Evolutionary conservation across 2,329 filamentous ascomycete species (phyloP), one percentile per base, ranked within the genome.

Genomic region (Coniochaeta hoffmannii): DNA sequence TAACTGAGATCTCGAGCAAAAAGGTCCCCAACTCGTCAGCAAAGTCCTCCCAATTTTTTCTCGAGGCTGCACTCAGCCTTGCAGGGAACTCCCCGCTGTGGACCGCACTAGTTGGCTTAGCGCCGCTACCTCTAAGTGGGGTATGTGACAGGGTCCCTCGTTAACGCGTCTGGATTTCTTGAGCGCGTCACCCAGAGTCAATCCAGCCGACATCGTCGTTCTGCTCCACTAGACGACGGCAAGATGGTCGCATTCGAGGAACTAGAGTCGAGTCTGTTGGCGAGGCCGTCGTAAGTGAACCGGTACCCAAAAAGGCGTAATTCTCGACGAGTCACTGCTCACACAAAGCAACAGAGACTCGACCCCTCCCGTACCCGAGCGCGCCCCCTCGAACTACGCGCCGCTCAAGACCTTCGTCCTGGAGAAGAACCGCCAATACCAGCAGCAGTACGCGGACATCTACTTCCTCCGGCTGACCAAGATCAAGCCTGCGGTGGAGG

Each of bases 361-460:
- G 56, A 63, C 67, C 41, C 69, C 58, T 10, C 62, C 70, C 31
- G 64, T 69, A 14, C 71, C 81, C 22, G 73, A 82, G 51, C 85
- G 74, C 70, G 50, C 62, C 76, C 61, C 65, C 44, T 79, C 79
- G 9, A 67, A 68, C 55, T 97, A 97, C 76, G 86, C 83, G 56
- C 85, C 93, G 0, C 78, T 95, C 28, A 74, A 84, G 55, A 88
- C 86, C 8, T 97, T 91, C 70, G 75, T 76, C 51, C 82, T 97
- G 10, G 81, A 88, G 24, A 86, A 80, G 64, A 75, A 80, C 57
- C 80, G 80, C 59, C 87, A 91, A 55, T 99, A 97, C 70, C 80
- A 92, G 69, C 94, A 97, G 70, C 94, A 99, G 73, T 99, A 89
- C 80, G 90, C 88, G 59, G 94, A 99, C 71, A 93, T 97, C 83